Evolutionary conservation across 2,329 filamentous ascomycete genomes (phyloP).

Genomic region (Rhynchosporium agropyri): DNA sequence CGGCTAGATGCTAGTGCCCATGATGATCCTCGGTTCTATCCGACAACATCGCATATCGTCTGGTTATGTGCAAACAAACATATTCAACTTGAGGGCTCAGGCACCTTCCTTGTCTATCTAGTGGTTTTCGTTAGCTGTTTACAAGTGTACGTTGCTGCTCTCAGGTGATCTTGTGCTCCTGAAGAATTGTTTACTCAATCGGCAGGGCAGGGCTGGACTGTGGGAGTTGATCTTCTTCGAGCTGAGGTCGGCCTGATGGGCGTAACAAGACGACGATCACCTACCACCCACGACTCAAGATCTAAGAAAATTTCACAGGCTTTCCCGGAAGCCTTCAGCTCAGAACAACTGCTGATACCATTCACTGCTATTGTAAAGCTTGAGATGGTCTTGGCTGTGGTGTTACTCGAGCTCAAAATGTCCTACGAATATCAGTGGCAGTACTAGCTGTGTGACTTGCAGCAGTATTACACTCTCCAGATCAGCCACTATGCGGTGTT

Average conservation of each 20-base stretch:
- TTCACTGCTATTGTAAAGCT: background rate
- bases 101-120: no score
- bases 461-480: background rate
- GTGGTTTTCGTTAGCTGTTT: no score
- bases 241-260: background rate
- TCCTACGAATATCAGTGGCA: background rate
- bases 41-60: background rate
- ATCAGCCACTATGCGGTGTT: slow-evolving; percentile 2
- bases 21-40: background rate
- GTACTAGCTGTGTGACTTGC: background rate
- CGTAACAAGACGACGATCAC: background rate
- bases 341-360: background rate
- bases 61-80: no score
- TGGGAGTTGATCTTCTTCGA: background rate
- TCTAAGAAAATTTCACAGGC: background rate
- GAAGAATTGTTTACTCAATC: no score
- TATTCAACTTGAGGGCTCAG: no score
- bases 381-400: background rate
- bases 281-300: background rate
- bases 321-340: background rate
- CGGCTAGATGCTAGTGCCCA: background rate
- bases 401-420: background rate
- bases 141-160: no score
- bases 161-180: no score
- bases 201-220: no score